These are phyloP conservation scores for Suillus subluteus DNA, from an alignment of 768 basidiomycete species.

Conservation along the genomic window DNA sequence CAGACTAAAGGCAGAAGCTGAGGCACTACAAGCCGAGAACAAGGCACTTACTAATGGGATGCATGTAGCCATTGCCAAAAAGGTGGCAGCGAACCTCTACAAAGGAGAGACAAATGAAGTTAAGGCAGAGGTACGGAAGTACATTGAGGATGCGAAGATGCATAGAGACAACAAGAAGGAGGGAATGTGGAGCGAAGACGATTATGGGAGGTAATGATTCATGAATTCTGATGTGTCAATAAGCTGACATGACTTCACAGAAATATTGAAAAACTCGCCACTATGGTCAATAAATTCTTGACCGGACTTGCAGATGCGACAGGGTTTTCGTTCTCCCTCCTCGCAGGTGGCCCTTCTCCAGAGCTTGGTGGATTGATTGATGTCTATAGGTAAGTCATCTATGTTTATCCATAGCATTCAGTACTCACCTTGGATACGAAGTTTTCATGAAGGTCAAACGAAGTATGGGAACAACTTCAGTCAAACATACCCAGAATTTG, in stretches of 20 bases:
- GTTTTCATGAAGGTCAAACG: neutral
- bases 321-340: neutral
- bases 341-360: neutral
- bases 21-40: neutral
- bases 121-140: constrained; percentile 1
- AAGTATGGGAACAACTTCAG: neutral
- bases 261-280: neutral
- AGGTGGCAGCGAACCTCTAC: neutral
- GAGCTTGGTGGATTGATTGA: constrained; percentile 3
- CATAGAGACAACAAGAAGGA: neutral
- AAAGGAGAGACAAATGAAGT: constrained; percentile 2
- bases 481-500: neutral
- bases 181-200: neutral
- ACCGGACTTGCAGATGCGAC: neutral
- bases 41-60: neutral
- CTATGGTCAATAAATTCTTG: constrained; percentile 3
- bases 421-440: neutral
- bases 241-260: neutral
- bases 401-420: neutral
- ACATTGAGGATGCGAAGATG: neutral
- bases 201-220: constrained; percentile 4
- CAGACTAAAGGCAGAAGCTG: neutral
- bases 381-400: constrained; percentile 3
- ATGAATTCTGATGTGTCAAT: neutral
- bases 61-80: neutral